A percentile compares a stretch with the other conserved stretches of the same genome.
Evolutionary conservation across 2,329 filamentous ascomycete genomes (phyloP).

Genomic region (Fusarium sp.): DNA sequence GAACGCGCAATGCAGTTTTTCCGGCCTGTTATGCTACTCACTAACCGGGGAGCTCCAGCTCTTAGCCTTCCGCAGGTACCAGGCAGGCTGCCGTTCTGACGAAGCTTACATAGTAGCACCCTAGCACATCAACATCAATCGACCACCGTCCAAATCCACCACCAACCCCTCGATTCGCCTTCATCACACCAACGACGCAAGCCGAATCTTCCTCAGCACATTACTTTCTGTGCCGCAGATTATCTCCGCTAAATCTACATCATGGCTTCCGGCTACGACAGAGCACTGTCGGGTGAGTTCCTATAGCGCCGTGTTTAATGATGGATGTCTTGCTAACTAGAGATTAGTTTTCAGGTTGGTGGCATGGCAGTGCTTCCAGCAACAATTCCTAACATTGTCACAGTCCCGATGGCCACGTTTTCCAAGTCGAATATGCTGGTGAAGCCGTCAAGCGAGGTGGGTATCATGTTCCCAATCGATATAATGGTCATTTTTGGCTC

Average conservation of each 20-base stretch:
- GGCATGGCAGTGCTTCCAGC: background rate
- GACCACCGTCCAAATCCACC: slow-evolving; percentile 32
- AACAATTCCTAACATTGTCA: slow-evolving; percentile 54
- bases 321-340: slow-evolving; percentile 58
- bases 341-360: slow-evolving; percentile 81
- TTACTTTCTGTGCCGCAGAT: background rate
- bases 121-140: slow-evolving; percentile 40
- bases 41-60: slow-evolving; percentile 45
- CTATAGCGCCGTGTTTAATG: slow-evolving; percentile 37
- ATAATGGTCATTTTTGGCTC: slow-evolving; percentile 23
- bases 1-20: slow-evolving; percentile 45
- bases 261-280: slow-evolving; percentile 97
- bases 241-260: slow-evolving; percentile 21
- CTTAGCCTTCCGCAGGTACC: slow-evolving; percentile 42
- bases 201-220: slow-evolving; percentile 1
- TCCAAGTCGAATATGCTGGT: slow-evolving; percentile 99
- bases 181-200: slow-evolving; percentile 17
- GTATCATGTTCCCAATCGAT: slow-evolving; percentile 31
- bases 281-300: slow-evolving; percentile 94
- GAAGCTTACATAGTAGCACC: slow-evolving; percentile 46
- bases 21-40: slow-evolving; percentile 32
- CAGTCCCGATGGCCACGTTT: slow-evolving; percentile 98
- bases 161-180: slow-evolving; percentile 25
- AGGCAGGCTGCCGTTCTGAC: slow-evolving; percentile 53
- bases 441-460: slow-evolving; percentile 98